A percentile compares a stretch with the other conserved stretches of the same genome.
Evolutionary conservation across 352 stramenopile genomes (phyloP).

Genomic region (Aphanomyces astaci): DNA sequence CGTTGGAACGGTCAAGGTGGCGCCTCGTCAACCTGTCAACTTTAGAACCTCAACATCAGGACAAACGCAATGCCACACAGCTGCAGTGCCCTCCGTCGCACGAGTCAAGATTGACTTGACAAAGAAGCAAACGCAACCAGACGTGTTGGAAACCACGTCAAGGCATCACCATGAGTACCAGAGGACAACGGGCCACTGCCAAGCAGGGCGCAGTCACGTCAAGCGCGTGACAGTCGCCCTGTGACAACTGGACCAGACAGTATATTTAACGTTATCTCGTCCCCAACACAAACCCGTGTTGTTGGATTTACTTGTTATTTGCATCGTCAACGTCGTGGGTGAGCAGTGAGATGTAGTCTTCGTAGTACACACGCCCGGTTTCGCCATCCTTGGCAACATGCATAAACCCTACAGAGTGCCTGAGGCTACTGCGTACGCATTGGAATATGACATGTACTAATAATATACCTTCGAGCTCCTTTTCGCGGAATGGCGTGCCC

Average conservation of each 20-base stretch:
- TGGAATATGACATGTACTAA: background rate
- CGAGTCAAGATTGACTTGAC: constrained; percentile 17
- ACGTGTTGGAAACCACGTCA: background rate
- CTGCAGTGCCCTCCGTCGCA: background rate
- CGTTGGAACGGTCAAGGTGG: background rate
- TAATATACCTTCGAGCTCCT: constrained; percentile 75
- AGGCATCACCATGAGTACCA: constrained; percentile 9
- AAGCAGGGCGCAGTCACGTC: constrained; percentile 5
- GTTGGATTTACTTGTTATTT: constrained; percentile 30
- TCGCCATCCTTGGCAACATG: constrained; percentile 69
- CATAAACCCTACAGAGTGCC: constrained; percentile 55
- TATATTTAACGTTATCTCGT: background rate
- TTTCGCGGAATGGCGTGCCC: constrained; percentile 84
- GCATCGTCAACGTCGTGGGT: constrained; percentile 40
- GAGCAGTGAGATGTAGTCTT: constrained; percentile 85
- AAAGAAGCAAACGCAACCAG: background rate
- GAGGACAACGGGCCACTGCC: background rate
- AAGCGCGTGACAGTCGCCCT: constrained; percentile 38
- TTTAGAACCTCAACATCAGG: no score
- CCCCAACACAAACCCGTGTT: background rate
- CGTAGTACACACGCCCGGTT: constrained; percentile 87
- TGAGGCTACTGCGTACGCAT: no score
- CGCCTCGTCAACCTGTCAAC: no score
- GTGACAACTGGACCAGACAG: constrained; percentile 19
- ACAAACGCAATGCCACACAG: no score